Base-by-base conservation (phyloP, 2,329 filamentous ascomycete species). In the Rhynchosporium graminicola region DNA sequence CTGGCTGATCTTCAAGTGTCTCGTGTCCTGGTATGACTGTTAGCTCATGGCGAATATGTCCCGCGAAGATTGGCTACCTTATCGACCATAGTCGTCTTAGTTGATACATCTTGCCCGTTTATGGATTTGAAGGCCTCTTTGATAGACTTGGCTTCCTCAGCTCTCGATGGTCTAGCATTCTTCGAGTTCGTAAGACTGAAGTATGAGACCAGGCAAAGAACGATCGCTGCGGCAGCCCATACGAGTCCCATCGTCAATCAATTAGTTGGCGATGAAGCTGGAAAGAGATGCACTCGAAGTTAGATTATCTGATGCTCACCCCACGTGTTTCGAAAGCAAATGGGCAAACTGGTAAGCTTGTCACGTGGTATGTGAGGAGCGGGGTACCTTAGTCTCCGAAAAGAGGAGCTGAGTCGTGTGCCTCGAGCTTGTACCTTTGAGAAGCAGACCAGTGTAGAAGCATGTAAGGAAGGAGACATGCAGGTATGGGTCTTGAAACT, bases 1-100 rank as follows among this genome's bases (percentile, higher is more conserved):
- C 60, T 72, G 65, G 28, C 62, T 67, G 45, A 72, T 67, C 46
- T 68, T 60, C 64, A 71, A 65, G 4, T 59, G 40, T 13, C 55
- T 33, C 15, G 60, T 33, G 10, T 31, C 52, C 63, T 65, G 12
- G 6, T 3, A 56, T 38, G 9, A 36, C 40, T 2, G 42, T 59
- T 20, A 57, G 40, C 6, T 12, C 20, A 12, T 5, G 8, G 36
- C 4, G 26, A 2, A 57, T n/a, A 48, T 26, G 46, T 26, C 9
- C 8, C 3, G 9, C 1, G 15, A 15, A 20, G 13, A 6, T 15
- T 46, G n/a, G 8, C 3, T 50, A 40, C 26, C 50, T 40, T 57
- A 57, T 40, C 55, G 9, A 51, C 42, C n/a, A 12, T 15, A 10
- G 9, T 46, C 12, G 20, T 26, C 29, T 60, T 42, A 15, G 4